These are phyloP conservation scores for Podaxis sp. DNA, from an alignment of 768 basidiomycete species.

Conservation along the genomic window DNA sequence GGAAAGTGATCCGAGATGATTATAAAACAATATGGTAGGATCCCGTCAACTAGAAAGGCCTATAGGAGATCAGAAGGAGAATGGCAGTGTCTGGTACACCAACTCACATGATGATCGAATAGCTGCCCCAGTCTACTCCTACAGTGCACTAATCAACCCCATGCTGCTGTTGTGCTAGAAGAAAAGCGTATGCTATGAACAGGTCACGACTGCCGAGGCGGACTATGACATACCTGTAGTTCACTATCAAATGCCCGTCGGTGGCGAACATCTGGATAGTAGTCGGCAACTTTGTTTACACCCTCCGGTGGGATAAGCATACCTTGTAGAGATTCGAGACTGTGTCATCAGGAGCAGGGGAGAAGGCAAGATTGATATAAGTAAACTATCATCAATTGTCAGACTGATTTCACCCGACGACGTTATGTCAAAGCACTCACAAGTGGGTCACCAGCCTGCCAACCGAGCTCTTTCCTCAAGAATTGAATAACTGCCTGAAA, in stretches of 20 bases:
- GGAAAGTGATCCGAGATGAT: not conserved
- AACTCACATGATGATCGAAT: not conserved
- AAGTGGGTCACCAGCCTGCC: constrained; percentile 83
- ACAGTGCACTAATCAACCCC: constrained; percentile 31
- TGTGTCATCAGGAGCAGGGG: constrained; percentile 81
- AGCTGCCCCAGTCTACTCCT: too few relatives aligned
- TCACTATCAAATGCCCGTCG: constrained; percentile 87
- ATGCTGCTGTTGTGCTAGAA: constrained; percentile 42
- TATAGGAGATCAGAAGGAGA: not conserved
- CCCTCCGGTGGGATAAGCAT: not conserved
- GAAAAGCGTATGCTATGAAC: not conserved
- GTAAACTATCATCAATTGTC: constrained; percentile 42
- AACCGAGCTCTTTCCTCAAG: constrained; percentile 82
- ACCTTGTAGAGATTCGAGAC: constrained; percentile 80
- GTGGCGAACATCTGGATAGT: constrained; percentile 74
- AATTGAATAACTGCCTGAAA: constrained; percentile 97
- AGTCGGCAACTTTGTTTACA: not conserved
- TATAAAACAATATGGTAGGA: not conserved
- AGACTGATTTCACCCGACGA: not conserved
- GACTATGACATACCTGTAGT: constrained; percentile 66
- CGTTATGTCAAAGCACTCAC: constrained; percentile 41
- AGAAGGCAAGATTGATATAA: constrained; percentile 71
- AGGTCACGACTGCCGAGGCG: not conserved
- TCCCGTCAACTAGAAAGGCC: not conserved
- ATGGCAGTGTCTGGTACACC: not conserved